A percentile compares a stretch with the other conserved stretches of the same genome.
phyloP scores from a whole-genome alignment of 2,329 filamentous ascomycete species.

The Paraphoma sp. region DNA sequence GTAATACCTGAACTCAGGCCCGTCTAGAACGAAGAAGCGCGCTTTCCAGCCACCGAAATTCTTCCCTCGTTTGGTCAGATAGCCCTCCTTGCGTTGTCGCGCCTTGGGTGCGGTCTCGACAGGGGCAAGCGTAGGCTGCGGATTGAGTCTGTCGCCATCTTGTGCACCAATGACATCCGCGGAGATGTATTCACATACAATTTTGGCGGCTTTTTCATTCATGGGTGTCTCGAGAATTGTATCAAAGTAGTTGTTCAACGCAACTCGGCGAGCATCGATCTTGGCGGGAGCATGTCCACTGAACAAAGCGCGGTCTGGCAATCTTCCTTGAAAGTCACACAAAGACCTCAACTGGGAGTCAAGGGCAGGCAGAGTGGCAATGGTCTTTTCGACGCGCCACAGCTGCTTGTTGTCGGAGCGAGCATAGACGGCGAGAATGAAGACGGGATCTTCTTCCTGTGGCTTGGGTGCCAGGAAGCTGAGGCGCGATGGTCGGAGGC shows the following conservation, averaged over 20 bases:
- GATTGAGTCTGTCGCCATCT: slow-evolving; percentile 61
- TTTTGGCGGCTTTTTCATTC: slow-evolving; percentile 75
- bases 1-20: slow-evolving; percentile 82
- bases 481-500: slow-evolving; percentile 89
- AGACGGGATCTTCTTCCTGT: slow-evolving; percentile 90
- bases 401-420: slow-evolving; percentile 78
- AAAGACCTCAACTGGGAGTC: slow-evolving; percentile 82
- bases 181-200: slow-evolving; percentile 87
- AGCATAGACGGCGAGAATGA: slow-evolving; percentile 85
- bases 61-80: slow-evolving; percentile 95
- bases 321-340: slow-evolving; percentile 72
- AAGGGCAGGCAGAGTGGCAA: slow-evolving; percentile 77
- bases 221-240: slow-evolving; percentile 82
- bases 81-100: slow-evolving; percentile 82
- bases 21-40: slow-evolving; percentile 72
- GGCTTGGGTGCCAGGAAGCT: slow-evolving; percentile 82
- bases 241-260: slow-evolving; percentile 85
- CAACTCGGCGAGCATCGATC: slow-evolving; percentile 82
- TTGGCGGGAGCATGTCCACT: slow-evolving; percentile 92
- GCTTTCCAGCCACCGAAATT: slow-evolving; percentile 99
- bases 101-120: slow-evolving; percentile 52
- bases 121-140: slow-evolving; percentile 57
- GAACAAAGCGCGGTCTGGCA: slow-evolving; percentile 87
- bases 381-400: slow-evolving; percentile 95
- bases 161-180: slow-evolving; percentile 67